These are phyloP conservation scores for Daldinia concentrica DNA, from an alignment of 495 filamentous ascomycete genomes.

Conservation along the genomic window DNA sequence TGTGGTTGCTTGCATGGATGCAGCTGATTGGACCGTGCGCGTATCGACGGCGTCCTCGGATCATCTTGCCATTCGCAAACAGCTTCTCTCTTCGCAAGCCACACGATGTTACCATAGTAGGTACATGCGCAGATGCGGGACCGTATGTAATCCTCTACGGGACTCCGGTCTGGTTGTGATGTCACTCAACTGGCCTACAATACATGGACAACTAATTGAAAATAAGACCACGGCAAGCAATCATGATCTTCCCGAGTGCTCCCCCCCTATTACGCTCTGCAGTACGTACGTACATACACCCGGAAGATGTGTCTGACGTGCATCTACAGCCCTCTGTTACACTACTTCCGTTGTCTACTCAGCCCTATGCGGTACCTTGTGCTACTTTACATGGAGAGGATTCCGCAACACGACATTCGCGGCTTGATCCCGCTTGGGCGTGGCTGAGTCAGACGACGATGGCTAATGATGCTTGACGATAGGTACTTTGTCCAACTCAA, in stretches of 20 bases:
- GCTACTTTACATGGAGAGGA: conserved; percentile 26
- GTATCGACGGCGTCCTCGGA: conserved; percentile 19
- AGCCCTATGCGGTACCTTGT: conserved; percentile 46
- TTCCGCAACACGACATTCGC: conserved; percentile 21
- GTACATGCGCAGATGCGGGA: conserved; percentile 7
- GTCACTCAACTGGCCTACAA: conserved; percentile 17
- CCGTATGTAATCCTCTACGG: conserved; percentile 5
- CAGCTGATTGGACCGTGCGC: conserved; percentile 5
- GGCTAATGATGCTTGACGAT: not conserved
- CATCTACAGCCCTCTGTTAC: conserved; percentile 43
- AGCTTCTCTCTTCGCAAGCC: conserved; percentile 40
- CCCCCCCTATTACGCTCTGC: conserved; percentile 9
- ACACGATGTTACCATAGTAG: conserved; percentile 36
- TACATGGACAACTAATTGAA: not conserved
- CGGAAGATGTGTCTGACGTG: conserved; percentile 45
- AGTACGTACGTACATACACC: conserved; percentile 21
- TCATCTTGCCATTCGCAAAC: conserved; percentile 41
- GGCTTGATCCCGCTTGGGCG: conserved; percentile 24
- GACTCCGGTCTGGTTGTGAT: conserved; percentile 16
- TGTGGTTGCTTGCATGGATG: conserved; percentile 14
- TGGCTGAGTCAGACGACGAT: conserved; percentile 32
- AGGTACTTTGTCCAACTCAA: conserved; percentile 21
- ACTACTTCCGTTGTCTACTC: conserved; percentile 46
- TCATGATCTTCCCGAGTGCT: conserved; percentile 30
- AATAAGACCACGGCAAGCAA: conserved; percentile 13